These are phyloP conservation scores for Coemansia aciculifera DNA, from an alignment of 192 early-diverging fungal species.

Conservation along the genomic window DNA sequence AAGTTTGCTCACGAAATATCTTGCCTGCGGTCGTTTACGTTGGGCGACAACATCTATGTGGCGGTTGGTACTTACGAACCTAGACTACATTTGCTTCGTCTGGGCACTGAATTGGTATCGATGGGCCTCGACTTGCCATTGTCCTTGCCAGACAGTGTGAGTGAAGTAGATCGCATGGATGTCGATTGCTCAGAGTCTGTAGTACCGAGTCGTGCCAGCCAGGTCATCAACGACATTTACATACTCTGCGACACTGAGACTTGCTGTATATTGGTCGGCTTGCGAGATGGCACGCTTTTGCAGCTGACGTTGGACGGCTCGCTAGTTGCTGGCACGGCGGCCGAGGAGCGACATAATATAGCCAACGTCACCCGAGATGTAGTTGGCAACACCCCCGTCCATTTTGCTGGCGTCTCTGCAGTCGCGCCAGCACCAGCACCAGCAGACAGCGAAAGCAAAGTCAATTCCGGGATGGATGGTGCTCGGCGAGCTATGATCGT, in stretches of 20 bases:
- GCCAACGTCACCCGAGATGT: not conserved
- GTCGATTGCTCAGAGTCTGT: not conserved
- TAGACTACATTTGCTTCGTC: constrained; percentile 9
- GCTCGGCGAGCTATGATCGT: not conserved
- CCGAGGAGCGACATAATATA: not conserved
- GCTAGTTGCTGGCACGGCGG: not conserved
- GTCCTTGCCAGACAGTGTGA: not conserved
- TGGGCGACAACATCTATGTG: constrained; percentile 1
- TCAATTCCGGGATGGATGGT: not conserved
- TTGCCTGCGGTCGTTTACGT: constrained; percentile 26
- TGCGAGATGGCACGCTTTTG: constrained; percentile 29
- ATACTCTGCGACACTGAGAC: constrained; percentile 2
- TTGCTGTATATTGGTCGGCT: constrained; percentile 27
- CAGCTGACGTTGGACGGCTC: not conserved
- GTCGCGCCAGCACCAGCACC: not conserved
- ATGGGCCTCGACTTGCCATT: not conserved
- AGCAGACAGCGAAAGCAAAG: not conserved
- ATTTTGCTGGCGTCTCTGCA: not conserved
- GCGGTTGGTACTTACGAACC: constrained; percentile 26
- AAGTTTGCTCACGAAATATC: constrained; percentile 21
- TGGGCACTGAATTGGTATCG: not conserved
- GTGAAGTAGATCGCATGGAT: not conserved
- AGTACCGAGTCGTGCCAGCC: not conserved
- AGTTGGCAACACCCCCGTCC: not conserved
- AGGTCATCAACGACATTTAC: constrained; percentile 31